These are phyloP conservation scores for Sporothrix variecibatus DNA, from an alignment of 2,329 filamentous ascomycete genomes.

Conservation along the genomic window DNA sequence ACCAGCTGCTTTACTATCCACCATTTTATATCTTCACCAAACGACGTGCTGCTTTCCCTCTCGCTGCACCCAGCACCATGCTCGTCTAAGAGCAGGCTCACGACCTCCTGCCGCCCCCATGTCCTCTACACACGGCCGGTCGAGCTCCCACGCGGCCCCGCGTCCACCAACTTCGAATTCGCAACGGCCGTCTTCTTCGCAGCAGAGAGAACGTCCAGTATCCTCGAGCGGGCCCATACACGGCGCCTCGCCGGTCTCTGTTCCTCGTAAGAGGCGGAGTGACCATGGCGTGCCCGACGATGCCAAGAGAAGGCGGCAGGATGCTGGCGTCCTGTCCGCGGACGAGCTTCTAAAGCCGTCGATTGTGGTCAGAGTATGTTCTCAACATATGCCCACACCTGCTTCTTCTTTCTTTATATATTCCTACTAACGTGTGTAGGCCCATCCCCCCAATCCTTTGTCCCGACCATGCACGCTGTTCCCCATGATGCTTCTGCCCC, in stretches of 20 bases:
- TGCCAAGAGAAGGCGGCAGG: constrained; percentile 23
- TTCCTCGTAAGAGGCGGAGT: constrained; percentile 29
- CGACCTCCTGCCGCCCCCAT: constrained; percentile 13
- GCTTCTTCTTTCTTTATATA: too few species aligned
- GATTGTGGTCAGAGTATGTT: constrained; percentile 54
- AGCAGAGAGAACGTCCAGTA: constrained; percentile 36
- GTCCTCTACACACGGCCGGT: constrained; percentile 27
- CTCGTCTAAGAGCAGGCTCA: constrained; percentile 4
- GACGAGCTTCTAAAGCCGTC: constrained; percentile 54
- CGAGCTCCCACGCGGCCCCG: constrained; percentile 49
- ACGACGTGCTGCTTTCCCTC: neutral
- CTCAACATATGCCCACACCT: neutral
- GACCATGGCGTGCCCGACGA: constrained; percentile 37
- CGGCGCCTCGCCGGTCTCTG: constrained; percentile 42
- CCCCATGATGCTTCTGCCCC: constrained; percentile 63
- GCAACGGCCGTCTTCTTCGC: constrained; percentile 30
- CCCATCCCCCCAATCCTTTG: constrained; percentile 56
- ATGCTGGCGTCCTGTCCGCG: constrained; percentile 42
- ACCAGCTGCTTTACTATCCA: neutral
- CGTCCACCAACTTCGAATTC: constrained; percentile 41
- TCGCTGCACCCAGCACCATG: constrained; percentile 15
- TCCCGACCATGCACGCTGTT: constrained; percentile 58
- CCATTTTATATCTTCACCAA: neutral
- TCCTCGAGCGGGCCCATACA: constrained; percentile 37
- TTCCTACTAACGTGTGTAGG: constrained; percentile 41